Evolutionary conservation across 2,329 filamentous ascomycete genomes (phyloP).

Genomic region (Exophiala sp.): DNA sequence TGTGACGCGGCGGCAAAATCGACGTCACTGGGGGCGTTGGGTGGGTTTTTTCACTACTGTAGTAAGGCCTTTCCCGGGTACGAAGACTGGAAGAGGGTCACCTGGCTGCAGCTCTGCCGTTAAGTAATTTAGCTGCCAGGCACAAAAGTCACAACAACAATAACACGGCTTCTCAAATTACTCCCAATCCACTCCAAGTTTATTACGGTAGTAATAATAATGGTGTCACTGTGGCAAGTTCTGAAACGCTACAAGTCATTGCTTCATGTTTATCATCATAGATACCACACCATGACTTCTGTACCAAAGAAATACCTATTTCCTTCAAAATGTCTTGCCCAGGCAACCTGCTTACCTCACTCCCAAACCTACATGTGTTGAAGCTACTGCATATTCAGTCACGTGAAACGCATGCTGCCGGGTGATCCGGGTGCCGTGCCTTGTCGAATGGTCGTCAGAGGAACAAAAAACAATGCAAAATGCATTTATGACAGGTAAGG

Average conservation of each 20-base stretch:
- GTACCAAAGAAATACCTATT: neutral
- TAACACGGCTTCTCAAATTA: neutral
- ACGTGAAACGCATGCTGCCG: constrained; percentile 8
- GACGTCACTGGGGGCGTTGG: constrained; percentile 9
- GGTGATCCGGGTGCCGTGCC: neutral
- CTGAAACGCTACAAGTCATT: neutral
- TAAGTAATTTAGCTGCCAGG: too few species aligned
- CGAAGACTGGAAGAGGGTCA: neutral
- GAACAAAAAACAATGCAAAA: constrained; percentile 1
- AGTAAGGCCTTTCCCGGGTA: neutral
- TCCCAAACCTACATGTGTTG: neutral
- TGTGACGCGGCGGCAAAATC: constrained; percentile 3
- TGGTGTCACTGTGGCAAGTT: constrained; percentile 13
- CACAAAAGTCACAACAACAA: neutral
- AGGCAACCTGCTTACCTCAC: neutral
- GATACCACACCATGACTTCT: too few species aligned
- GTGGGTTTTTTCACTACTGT: neutral
- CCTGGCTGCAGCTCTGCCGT: too few species aligned
- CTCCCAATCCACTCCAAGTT: neutral
- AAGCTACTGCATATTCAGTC: neutral
- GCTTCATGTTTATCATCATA: neutral
- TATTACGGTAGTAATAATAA: neutral
- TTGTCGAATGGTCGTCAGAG: constrained; percentile 2
- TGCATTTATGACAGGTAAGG: neutral
- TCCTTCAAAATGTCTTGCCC: neutral